Base-by-base conservation (phyloP, 1,139 yeast species). In the Zhuliangozyma parablackwelliae region DNA sequence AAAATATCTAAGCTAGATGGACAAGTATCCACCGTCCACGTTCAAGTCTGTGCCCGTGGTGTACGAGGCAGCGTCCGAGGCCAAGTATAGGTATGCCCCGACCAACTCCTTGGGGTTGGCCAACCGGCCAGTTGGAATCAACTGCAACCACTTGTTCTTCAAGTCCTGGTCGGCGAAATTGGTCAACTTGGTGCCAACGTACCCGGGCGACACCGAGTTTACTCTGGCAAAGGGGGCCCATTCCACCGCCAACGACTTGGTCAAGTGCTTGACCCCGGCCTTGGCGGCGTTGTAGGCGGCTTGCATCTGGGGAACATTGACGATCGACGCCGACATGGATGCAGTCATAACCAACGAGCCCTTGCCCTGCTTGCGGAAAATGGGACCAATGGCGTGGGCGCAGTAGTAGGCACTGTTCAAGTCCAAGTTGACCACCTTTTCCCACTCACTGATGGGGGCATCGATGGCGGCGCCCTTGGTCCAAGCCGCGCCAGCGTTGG, bases 11-110 rank as follows among this genome's bases (percentile, higher is more conserved):
- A 49, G 72, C 26, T 82, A 80, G 16, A 82, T n/a, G n/a, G n/a
- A n/a, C n/a, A n/a, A n/a, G 81, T 39, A 77, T 68, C 84, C 84
- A 34, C 84, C 84, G 50, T 76, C 82, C 28, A 78, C 81, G 35
- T 65, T 56, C 20, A 78, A 47, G 35, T 71, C 63, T 37, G 71
- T 75, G 23, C 83, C 83, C 29, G 70, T 65, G 32, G 78, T 63
- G 50, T 73, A 78, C 28, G 71, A 63, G 33, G 75, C 61, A 3
- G 82, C 83, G 34, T 56, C 56, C 29, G 72, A 59, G 11, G 76
- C 69, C 41, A 77, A 58, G 50, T 74, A 77, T 10, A 77, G 71
- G 29, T 60, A 62, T 4, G 79, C 79, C 1, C 82, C 82, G 46
- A 66, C 72, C 49, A 78, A 72, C 47, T 78, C 83, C 31, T 70